Percentiles rank a stretch among this genome's conserved stretches.
These are phyloP conservation scores for Lagerstroemia fauriei DNA, from an alignment of 441 rosid species.

Conservation along the genomic window DNA sequence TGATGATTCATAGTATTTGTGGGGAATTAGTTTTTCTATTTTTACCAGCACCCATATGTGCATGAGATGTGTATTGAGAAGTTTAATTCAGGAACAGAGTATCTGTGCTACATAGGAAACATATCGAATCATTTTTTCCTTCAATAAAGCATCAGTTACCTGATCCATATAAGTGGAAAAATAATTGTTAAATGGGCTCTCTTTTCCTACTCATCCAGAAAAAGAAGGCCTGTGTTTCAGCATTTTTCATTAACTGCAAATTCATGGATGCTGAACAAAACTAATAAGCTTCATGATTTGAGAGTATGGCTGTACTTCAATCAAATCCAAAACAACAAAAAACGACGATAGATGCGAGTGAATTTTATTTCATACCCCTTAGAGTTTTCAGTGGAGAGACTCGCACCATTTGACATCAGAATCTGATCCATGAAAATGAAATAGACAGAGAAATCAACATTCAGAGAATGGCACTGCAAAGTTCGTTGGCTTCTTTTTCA, in stretches of 20 bases:
- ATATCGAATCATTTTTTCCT: too few relatives aligned
- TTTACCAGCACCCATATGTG: too few relatives aligned
- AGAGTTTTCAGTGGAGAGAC: slow-evolving; percentile 62
- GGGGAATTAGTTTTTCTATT: background rate
- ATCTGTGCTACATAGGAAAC: too few relatives aligned
- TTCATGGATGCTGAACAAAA: background rate
- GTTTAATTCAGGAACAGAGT: background rate
- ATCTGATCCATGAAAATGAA: slow-evolving; percentile 48
- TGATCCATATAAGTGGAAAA: background rate
- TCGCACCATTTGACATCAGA: slow-evolving; percentile 75
- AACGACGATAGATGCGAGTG: background rate
- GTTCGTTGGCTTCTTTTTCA: slow-evolving; percentile 9
- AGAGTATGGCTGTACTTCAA: background rate
- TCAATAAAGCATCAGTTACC: background rate
- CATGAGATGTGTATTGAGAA: too few relatives aligned
- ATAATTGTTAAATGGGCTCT: background rate
- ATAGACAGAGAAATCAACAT: slow-evolving; percentile 19
- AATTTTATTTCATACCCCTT: slow-evolving; percentile 57
- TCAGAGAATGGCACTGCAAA: slow-evolving; percentile 5
- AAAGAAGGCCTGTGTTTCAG: background rate
- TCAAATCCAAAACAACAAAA: background rate
- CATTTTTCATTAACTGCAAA: background rate
- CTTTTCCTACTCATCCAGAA: background rate
- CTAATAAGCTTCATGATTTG: background rate
- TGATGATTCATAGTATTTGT: background rate